Evolutionary conservation across 2,329 filamentous ascomycete genomes (phyloP), one percentile per base, ranked within the genome.

Genomic region (Chrysoporthe puriensis): DNA sequence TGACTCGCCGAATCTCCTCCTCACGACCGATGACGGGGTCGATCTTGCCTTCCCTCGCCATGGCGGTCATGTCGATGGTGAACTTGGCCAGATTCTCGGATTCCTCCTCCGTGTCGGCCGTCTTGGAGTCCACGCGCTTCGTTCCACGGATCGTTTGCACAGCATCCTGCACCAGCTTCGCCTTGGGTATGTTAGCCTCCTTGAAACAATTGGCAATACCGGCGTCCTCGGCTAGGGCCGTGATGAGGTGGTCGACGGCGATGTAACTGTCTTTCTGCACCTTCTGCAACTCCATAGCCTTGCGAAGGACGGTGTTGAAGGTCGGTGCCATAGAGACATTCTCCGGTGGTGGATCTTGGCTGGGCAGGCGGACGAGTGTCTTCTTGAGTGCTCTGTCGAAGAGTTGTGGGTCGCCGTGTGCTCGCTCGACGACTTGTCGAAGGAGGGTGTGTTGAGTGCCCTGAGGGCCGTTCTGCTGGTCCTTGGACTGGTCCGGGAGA

Each of bases 41-140:
- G 67, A 98, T 94, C 81, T 98, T 98, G 77, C 96, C 96, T 82
- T 99, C 96, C 77, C 94, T 87, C 69, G 96, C 96, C 90, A 97
- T 90, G 62, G 92, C 86, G 13, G 96, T 99, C 94, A 99, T 97
- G 80, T 99, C 96, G 75, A 98, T 96, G 66, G 96, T 98, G 80
- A 97, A 99, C 76, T 98, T 99, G 83, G 94, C 93, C 69, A 99
- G 84, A 77, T 97, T 97, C 81, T 99, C 96, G 75, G 94, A 92
- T 75, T 97, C 95, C 75, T 91, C 86, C 79, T 98, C 96, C 0
- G 91, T 90, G 80, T 99, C 96, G 66, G 96, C 96, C 4, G 93
- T 97, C 83, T 97, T 97, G 69, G 93, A 97, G 80, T 99, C 96
- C 54, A 99, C 94, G 71, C 95, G 87, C 82, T 90, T 93, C 54